A percentile compares a stretch with the other conserved stretches of the same genome.
phyloP scores from a whole-genome alignment of 257 asterid genomes.

The Nicotiana undulata region DNA sequence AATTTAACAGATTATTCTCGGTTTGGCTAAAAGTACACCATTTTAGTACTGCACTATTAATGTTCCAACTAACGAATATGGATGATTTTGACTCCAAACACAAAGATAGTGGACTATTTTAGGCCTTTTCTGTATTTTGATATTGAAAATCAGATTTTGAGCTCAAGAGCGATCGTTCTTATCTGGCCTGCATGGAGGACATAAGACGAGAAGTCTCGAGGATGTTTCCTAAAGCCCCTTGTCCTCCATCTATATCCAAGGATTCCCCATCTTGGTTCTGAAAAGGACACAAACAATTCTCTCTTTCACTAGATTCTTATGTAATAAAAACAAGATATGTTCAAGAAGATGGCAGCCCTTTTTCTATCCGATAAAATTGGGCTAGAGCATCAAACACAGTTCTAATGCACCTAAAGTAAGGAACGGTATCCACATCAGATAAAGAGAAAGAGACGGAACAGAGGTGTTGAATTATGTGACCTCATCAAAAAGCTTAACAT shows the following conservation, averaged over 20 bases:
- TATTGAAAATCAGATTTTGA: background rate
- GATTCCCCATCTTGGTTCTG: background rate
- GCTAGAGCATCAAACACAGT: background rate
- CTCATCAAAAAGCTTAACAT: background rate
- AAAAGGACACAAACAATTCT: background rate
- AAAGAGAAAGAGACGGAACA: background rate
- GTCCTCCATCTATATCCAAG: background rate
- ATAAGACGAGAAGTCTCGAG: background rate
- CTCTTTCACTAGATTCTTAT: background rate
- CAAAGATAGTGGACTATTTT: too few species aligned
- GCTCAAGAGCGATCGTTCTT: background rate
- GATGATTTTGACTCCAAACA: too few species aligned
- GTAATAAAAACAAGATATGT: background rate
- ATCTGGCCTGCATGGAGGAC: background rate
- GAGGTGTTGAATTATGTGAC: background rate
- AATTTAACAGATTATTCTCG: too few species aligned
- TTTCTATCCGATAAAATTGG: background rate
- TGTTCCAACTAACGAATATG: too few species aligned
- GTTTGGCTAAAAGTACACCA: too few species aligned
- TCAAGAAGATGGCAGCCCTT: background rate
- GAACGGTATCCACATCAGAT: background rate
- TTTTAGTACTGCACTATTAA: too few species aligned
- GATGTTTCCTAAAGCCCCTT: background rate
- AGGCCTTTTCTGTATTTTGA: background rate
- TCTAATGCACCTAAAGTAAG: background rate